Evolutionary conservation across 345 rosid species (phyloP).

Genomic region (Citrus mangshanensis): DNA sequence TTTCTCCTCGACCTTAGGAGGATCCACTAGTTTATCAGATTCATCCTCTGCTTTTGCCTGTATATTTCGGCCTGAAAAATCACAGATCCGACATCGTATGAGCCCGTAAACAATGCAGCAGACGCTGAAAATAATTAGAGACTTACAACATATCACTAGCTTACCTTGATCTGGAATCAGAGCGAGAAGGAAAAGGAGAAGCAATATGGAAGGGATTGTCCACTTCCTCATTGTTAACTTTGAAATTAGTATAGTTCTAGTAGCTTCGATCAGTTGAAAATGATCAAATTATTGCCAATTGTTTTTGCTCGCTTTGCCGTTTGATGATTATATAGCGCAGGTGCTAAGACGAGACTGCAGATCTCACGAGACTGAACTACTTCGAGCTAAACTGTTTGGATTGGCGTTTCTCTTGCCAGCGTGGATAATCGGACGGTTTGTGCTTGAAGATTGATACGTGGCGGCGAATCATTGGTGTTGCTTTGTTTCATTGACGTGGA

Average conservation of each 20-base stretch:
- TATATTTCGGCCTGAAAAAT: constrained; percentile 56
- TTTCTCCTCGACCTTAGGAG: constrained; percentile 93
- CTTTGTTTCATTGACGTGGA: constrained; percentile 47
- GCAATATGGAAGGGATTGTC: constrained; percentile 77
- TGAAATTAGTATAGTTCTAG: neutral
- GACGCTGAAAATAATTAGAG: neutral
- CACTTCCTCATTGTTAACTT: constrained; percentile 71
- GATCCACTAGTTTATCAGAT: constrained; percentile 55
- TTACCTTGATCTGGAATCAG: constrained; percentile 88
- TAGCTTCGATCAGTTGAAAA: constrained; percentile 19
- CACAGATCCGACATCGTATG: constrained; percentile 25
- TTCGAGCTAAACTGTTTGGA: constrained; percentile 3
- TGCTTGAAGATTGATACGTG: constrained; percentile 1
- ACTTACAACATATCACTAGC: neutral
- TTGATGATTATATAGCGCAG: constrained; percentile 9
- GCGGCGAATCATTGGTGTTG: constrained; percentile 25
- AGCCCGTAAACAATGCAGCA: neutral
- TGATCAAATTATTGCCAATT: neutral
- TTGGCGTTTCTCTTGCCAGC: constrained; percentile 20
- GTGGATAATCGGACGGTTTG: constrained; percentile 47
- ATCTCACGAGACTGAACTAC: neutral
- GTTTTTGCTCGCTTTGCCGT: fast-evolving
- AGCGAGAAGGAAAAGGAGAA: constrained; percentile 62
- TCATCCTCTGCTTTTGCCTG: constrained; percentile 80
- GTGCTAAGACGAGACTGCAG: constrained; percentile 11